Conservation (phyloP, 257 asterid species). For the Cynanchum wilfordii region DNA sequence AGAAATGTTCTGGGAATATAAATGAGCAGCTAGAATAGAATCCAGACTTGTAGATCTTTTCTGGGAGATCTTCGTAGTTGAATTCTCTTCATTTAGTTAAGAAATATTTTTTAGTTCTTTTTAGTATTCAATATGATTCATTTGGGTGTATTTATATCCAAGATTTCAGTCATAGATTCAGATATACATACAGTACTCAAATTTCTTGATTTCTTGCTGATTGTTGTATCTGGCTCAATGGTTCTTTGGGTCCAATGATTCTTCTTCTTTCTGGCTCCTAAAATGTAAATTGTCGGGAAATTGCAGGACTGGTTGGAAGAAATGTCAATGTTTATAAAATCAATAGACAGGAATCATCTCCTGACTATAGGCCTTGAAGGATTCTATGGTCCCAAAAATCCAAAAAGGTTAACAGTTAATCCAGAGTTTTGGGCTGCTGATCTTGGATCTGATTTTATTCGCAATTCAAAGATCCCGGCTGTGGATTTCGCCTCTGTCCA, state of each 20-base stretch:
- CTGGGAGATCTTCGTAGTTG: neutral
- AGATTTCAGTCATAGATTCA: neutral
- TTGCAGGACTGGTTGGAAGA: conserved; percentile 98
- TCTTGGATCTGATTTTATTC: conserved; percentile 87
- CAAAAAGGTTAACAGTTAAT: conserved; percentile 67
- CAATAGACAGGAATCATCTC: conserved; percentile 80
- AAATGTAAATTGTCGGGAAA: conserved; percentile 17
- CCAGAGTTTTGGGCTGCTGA: conserved; percentile 96
- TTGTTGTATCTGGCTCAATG: too few relatives aligned
- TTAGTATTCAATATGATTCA: neutral
- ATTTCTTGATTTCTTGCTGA: neutral
- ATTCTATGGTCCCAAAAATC: conserved; percentile 85
- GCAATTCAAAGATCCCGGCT: conserved; percentile 74
- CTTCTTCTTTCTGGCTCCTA: neutral
- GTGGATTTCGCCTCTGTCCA: conserved; percentile 95
- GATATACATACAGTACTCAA: neutral
- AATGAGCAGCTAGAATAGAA: too few relatives aligned
- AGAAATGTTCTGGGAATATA: neutral
- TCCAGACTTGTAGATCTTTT: neutral
- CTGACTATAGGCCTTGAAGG: conserved; percentile 97
- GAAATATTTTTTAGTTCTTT: neutral
- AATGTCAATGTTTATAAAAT: conserved; percentile 80
- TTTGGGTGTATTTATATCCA: too few relatives aligned
- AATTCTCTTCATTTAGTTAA: neutral
- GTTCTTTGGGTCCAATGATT: neutral